Conservation (phyloP, 2,329 filamentous ascomycete genomes). For the Ampelomyces quisqualis region DNA sequence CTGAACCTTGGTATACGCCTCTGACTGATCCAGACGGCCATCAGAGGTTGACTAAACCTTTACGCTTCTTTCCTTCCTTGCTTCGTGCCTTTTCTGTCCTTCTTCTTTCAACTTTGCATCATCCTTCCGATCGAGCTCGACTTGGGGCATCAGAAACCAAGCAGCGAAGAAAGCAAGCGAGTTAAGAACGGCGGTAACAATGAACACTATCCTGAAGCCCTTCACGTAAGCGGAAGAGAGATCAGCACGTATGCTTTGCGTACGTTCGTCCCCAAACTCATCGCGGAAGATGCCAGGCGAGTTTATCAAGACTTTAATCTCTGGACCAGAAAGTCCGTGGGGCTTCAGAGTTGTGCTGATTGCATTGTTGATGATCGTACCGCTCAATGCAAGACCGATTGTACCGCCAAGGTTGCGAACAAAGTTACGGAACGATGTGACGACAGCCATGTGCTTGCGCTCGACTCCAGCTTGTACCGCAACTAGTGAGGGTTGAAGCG, state of each 20-base stretch:
- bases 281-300: conserved; percentile 14
- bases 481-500: conserved; percentile 57
- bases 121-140: conserved; percentile 17
- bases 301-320: conserved; percentile 17
- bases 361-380: conserved; percentile 34
- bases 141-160: conserved; percentile 22
- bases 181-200: conserved; percentile 18
- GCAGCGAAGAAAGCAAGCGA: conserved; percentile 18
- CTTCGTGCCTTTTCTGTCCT: conserved; percentile 13
- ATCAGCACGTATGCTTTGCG: conserved; percentile 6
- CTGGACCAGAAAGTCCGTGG: conserved; percentile 10
- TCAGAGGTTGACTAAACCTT: background rate
- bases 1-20: background rate
- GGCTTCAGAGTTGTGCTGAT: conserved; percentile 10
- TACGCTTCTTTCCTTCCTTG: conserved; percentile 3
- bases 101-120: conserved; percentile 24
- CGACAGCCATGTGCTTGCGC: conserved; percentile 61
- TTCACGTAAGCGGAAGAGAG: conserved; percentile 15
- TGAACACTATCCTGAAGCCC: conserved; percentile 22
- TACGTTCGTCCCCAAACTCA: conserved; percentile 7
- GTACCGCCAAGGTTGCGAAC: conserved; percentile 61
- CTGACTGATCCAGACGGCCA: background rate
- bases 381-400: conserved; percentile 56
- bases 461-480: conserved; percentile 55
- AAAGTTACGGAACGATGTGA: conserved; percentile 65